Conservation (phyloP, 345 rosid species). For the Linum usitatissimum region DNA sequence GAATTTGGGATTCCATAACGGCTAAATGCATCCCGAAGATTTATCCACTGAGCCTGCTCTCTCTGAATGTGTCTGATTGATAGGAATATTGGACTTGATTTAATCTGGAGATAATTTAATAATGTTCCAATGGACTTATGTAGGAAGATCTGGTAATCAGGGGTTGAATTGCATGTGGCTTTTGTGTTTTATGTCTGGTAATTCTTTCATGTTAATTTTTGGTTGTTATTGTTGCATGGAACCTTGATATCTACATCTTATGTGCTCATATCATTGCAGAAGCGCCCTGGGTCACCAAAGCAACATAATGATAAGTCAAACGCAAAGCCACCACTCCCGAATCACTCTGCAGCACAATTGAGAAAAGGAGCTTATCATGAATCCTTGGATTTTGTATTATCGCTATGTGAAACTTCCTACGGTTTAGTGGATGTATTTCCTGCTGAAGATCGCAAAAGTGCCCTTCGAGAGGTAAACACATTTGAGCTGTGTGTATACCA, state of each 20-base stretch:
- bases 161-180: background rate
- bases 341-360: constrained; percentile 54
- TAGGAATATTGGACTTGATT: background rate
- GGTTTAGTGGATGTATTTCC: constrained; percentile 96
- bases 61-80: background rate
- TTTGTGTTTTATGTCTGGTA: background rate
- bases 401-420: constrained; percentile 87
- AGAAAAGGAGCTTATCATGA: constrained; percentile 90
- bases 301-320: constrained; percentile 59
- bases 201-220: background rate
- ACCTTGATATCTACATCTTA: background rate
- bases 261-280: constrained; percentile 35
- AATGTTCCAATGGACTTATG: background rate
- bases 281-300: constrained; percentile 76
- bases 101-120: background rate
- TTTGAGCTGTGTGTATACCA: constrained; percentile 13
- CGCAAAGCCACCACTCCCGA: constrained; percentile 74
- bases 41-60: background rate
- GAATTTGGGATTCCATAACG: background rate
- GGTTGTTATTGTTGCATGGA: background rate
- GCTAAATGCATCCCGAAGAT: background rate
- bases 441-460: constrained; percentile 88
- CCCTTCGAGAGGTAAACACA: constrained; percentile 68
- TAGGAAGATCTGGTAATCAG: background rate
- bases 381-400: constrained; percentile 88